A percentile compares a stretch with the other conserved stretches of the same genome.
These are phyloP conservation scores for Nigrospora osmanthi DNA, from an alignment of 2,329 filamentous ascomycete species.

Conservation along the genomic window DNA sequence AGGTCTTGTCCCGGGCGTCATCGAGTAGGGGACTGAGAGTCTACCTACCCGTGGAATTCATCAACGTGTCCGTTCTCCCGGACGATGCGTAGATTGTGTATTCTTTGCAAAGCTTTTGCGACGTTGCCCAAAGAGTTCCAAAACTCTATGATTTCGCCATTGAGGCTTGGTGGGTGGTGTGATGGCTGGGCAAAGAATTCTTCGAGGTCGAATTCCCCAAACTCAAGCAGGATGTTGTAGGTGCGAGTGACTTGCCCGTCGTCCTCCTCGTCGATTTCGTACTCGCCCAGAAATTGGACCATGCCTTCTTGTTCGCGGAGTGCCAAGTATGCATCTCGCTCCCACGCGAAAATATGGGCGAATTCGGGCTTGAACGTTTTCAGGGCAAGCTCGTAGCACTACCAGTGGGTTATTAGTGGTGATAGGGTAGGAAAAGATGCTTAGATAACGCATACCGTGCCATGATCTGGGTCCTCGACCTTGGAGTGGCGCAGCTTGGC, in stretches of 20 bases:
- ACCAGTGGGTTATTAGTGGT: not conserved
- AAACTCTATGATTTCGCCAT: conserved; percentile 16
- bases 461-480: not conserved
- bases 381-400: conserved; percentile 3
- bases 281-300: conserved; percentile 21
- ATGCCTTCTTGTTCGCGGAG: conserved; percentile 15
- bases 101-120: conserved; percentile 10
- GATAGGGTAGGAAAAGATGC: not conserved
- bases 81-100: conserved; percentile 10
- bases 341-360: conserved; percentile 13
- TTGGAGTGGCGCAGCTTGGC: not conserved
- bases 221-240: conserved; percentile 26
- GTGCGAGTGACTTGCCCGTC: conserved; percentile 4
- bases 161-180: conserved; percentile 14
- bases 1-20: not conserved
- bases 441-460: not conserved
- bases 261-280: conserved; percentile 6
- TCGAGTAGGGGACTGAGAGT: not conserved
- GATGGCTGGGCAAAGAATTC: conserved; percentile 14
- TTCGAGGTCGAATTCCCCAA: conserved; percentile 21
- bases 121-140: conserved; percentile 23
- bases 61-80: conserved; percentile 12
- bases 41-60: conserved; percentile 4
- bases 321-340: conserved; percentile 19
- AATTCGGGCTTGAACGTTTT: conserved; percentile 5